Percentiles rank a stretch among this genome's conserved stretches.
Conservation (phyloP, 164 flowering plant species). For the Kalanchoe fedtschenkoi region DNA sequence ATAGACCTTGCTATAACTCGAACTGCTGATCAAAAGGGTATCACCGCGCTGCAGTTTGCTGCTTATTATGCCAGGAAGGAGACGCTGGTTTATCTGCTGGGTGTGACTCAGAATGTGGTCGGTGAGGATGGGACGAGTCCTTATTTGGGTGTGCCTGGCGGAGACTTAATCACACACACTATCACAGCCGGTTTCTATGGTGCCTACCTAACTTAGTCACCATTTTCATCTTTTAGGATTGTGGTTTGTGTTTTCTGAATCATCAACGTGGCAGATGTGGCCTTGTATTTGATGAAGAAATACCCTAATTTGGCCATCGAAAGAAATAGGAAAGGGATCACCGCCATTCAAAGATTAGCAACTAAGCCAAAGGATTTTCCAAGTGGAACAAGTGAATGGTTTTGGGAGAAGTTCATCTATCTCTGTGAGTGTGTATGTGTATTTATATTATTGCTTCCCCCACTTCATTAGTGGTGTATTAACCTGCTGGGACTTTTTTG, state of each 20-base stretch:
- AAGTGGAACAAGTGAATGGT: background rate
- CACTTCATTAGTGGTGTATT: background rate
- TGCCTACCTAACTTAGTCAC: no score
- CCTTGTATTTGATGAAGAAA: conserved; percentile 4
- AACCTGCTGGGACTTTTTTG: background rate
- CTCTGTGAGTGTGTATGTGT: background rate
- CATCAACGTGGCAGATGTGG: background rate
- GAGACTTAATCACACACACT: background rate
- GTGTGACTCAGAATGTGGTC: background rate
- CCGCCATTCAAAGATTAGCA: background rate
- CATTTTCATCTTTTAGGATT: background rate
- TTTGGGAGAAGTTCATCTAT: conserved; percentile 3
- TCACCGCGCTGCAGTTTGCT: background rate
- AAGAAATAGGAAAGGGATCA: background rate
- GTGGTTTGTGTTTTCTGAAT: no score
- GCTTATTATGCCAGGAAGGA: background rate
- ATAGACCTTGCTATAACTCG: background rate
- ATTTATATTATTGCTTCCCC: background rate
- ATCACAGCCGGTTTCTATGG: background rate
- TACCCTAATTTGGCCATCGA: conserved; percentile 2
- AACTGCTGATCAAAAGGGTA: background rate
- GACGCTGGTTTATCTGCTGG: background rate
- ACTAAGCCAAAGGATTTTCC: background rate
- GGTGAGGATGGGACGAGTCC: background rate
- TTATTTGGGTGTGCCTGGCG: background rate